Evolutionary conservation across 169 alveolate genomes (phyloP), one percentile per base, ranked within the genome.

Genomic region (Plasmodium knowlesi): DNA sequence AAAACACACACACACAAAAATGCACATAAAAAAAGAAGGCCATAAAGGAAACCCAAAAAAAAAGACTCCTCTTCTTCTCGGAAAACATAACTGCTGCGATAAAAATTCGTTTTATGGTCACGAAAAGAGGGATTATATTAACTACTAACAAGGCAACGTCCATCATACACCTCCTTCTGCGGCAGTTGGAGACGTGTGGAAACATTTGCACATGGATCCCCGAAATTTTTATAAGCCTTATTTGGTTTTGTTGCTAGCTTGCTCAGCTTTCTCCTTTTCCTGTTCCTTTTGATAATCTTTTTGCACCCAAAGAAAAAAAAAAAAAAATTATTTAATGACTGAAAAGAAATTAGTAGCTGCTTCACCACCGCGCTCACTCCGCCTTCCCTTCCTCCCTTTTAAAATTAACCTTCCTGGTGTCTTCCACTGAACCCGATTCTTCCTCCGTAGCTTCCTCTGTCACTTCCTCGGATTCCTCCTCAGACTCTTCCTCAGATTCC

Each of bases 401-500:
- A 71, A 81, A 81, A n/a, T 41, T 57, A n/a, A 81, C 86, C n/a
- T 81, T 81, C 61, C 34, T 81, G 16, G 19, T 43, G 53, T 14
- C 86, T 46, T 41, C 76, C 61, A 22, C 37, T 80, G 54, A 74
- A 74, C 54, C 43, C 1, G 54, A 74, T 22, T 14, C 54, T 34
- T 74, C 43, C 82, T 74, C 54, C 37, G 32, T 32, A 5, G 30
- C 50, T 39, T 81, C 76, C 53, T 82, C 46, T 1, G 84, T 41
- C 54, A 41, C 84, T 32, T 80, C 85, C 71, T 80, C 41, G 41
- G 85, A 80, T 16, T 22, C 85, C 0, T 79, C 71, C 5, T 82
- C 72, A 5, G 82, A 74, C 34, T 14, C 57, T 5, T 30, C 78
- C 34, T 54, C 78, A 57, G 76, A 32, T 14, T 16, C 41, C 16